phyloP scores from a whole-genome alignment of 2,329 filamentous ascomycete species.

The Monosporascus cannonballus region DNA sequence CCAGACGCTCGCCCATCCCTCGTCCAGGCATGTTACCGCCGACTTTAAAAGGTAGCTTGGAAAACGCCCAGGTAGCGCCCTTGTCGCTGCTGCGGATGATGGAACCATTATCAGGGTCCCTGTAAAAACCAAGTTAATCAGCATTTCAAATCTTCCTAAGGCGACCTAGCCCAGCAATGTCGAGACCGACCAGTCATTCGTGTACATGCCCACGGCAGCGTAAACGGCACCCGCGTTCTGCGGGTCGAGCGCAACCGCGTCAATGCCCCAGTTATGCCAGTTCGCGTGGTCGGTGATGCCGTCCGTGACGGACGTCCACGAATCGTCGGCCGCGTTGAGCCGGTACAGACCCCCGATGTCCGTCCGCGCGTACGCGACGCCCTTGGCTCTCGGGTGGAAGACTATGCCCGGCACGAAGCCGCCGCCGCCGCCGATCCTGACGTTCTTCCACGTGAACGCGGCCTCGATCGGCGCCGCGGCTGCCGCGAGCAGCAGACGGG shows the following conservation, averaged over 20 bases:
- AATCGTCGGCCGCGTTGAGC: slow-evolving; percentile 47
- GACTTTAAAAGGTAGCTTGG: slow-evolving; percentile 50
- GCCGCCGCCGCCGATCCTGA: slow-evolving; percentile 48
- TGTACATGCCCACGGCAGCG: slow-evolving; percentile 51
- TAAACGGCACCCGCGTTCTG: slow-evolving; percentile 46
- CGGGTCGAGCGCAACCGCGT: slow-evolving; percentile 50
- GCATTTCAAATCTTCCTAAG: background rate
- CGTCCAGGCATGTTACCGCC: slow-evolving; percentile 58
- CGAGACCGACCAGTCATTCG: slow-evolving; percentile 42
- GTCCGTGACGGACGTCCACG: slow-evolving; percentile 50
- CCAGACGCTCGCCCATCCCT: slow-evolving; percentile 52
- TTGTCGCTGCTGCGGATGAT: slow-evolving; percentile 49
- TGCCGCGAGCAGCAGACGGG: slow-evolving; percentile 10
- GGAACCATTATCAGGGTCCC: slow-evolving; percentile 48
- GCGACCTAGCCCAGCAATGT: background rate
- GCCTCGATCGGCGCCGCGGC: slow-evolving; percentile 21
- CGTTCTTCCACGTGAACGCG: slow-evolving; percentile 41
- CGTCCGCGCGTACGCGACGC: slow-evolving; percentile 49
- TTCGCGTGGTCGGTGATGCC: slow-evolving; percentile 33
- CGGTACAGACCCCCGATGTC: slow-evolving; percentile 53
- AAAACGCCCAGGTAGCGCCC: slow-evolving; percentile 45
- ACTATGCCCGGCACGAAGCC: slow-evolving; percentile 51
- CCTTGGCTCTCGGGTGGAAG: slow-evolving; percentile 46
- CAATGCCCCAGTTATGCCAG: slow-evolving; percentile 52
- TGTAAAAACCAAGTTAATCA: slow-evolving; percentile 4